These are phyloP conservation scores for Wallacemonas rigidus DNA, from an alignment of 208 protist species.

Conservation along the genomic window DNA sequence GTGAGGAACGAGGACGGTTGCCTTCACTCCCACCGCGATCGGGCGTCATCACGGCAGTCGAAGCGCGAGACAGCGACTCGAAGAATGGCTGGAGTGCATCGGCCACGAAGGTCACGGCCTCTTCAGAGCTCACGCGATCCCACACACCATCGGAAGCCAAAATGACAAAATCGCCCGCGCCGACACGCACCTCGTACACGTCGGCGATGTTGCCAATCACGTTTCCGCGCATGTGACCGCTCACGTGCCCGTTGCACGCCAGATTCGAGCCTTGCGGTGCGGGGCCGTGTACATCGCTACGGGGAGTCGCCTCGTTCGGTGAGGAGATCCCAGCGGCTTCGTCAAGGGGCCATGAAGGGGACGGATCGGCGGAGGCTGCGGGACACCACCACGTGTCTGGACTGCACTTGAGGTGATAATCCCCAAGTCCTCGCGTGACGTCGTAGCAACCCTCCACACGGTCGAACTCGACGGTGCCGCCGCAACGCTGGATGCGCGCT, in stretches of 20 bases:
- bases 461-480: constrained; percentile 53
- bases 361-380: too few species aligned
- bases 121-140: constrained; percentile 65
- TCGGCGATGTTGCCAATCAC: constrained; percentile 78
- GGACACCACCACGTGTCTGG: constrained; percentile 52
- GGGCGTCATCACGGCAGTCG: background rate
- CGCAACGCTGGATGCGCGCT: constrained; percentile 31
- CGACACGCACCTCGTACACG: constrained; percentile 64
- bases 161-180: constrained; percentile 69
- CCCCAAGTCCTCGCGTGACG: constrained; percentile 73
- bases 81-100: constrained; percentile 23
- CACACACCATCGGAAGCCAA: constrained; percentile 82
- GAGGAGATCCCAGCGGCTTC: too few species aligned
- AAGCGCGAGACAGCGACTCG: background rate
- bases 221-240: constrained; percentile 25
- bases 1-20: too few species aligned
- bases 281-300: too few species aligned
- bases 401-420: constrained; percentile 52
- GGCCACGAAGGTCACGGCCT: constrained; percentile 58
- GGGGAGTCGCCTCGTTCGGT: too few species aligned
- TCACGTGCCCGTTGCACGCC: constrained; percentile 5
- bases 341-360: too few species aligned
- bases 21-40: background rate
- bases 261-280: constrained; percentile 1
- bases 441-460: constrained; percentile 63